phyloP scores from a whole-genome alignment of 2,329 filamentous ascomycete species.

The Dothistroma pini region DNA sequence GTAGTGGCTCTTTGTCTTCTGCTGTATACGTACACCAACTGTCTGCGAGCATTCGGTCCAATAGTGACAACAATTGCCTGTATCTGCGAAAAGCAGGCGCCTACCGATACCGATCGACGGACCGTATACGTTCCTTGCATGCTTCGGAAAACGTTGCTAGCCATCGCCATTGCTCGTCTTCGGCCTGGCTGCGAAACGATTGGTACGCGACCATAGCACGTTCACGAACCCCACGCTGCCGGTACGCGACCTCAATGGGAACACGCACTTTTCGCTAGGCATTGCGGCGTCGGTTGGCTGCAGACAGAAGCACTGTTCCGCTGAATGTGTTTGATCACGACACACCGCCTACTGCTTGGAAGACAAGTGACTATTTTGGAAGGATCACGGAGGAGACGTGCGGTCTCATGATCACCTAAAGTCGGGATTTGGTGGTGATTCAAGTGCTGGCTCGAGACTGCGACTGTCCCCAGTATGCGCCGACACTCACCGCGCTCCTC shows the following conservation, averaged over 20 bases:
- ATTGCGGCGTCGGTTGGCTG: conserved; percentile 14
- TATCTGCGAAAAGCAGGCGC: background rate
- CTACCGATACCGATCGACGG: background rate
- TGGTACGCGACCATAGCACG: background rate
- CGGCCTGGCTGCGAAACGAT: background rate
- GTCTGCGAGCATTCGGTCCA: background rate
- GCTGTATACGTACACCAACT: background rate
- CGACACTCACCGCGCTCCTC: conserved; percentile 26
- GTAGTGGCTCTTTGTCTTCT: background rate
- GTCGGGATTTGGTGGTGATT: conserved; percentile 23
- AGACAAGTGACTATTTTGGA: background rate
- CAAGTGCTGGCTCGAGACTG: conserved; percentile 10
- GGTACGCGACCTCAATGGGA: conserved; percentile 11
- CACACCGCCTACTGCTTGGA: conserved; percentile 10
- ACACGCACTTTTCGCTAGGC: conserved; percentile 8
- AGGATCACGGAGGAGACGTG: background rate
- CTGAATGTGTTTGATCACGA: conserved; percentile 6
- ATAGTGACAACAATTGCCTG: background rate
- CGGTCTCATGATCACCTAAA: conserved; percentile 4
- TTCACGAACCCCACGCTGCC: background rate
- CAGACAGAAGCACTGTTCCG: conserved; percentile 10
- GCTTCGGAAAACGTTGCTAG: background rate
- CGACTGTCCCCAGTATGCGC: conserved; percentile 26
- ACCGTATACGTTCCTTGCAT: background rate
- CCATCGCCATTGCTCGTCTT: background rate